A percentile compares a stretch with the other conserved stretches of the same genome.
phyloP scores from a whole-genome alignment of 352 stramenopile species.

The Phytopythium ostracodes region DNA sequence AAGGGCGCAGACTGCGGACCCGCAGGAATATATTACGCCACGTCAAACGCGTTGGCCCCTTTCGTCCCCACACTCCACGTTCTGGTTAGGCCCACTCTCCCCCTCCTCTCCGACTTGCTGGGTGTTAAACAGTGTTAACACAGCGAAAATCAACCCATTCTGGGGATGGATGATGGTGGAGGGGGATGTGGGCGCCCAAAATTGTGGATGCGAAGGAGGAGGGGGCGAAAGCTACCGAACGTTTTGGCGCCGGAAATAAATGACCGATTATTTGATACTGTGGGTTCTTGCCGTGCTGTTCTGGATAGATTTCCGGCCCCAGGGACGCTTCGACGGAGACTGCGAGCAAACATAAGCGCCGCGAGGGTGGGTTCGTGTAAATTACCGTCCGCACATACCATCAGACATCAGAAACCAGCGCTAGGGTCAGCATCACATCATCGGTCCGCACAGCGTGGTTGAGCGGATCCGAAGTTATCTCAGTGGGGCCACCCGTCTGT shows the following conservation, averaged over 20 bases:
- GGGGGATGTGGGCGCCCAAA: too few relatives aligned
- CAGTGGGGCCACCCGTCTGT: not conserved
- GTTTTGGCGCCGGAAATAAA: not conserved
- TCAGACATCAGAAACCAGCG: too few relatives aligned
- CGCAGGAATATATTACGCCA: not conserved
- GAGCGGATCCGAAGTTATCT: too few relatives aligned
- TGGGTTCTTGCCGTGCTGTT: not conserved
- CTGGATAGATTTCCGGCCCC: not conserved
- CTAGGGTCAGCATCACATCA: too few relatives aligned
- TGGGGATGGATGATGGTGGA: too few relatives aligned
- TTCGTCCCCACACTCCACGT: not conserved
- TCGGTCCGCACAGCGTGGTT: too few relatives aligned
- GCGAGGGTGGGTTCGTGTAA: not conserved
- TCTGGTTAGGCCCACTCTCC: not conserved
- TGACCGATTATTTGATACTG: not conserved
- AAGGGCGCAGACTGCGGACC: too few relatives aligned
- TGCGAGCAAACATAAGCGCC: not conserved
- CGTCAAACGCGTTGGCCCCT: not conserved
- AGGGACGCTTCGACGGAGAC: not conserved
- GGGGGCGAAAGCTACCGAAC: not conserved
- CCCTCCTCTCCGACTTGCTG: too few relatives aligned
- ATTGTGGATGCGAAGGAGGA: not conserved
- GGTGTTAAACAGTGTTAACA: not conserved
- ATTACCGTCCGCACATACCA: not conserved
- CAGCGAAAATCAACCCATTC: too few relatives aligned